These are phyloP conservation scores for Fraxinus excelsior DNA, from an alignment of 257 asterid species.

Conservation along the genomic window DNA sequence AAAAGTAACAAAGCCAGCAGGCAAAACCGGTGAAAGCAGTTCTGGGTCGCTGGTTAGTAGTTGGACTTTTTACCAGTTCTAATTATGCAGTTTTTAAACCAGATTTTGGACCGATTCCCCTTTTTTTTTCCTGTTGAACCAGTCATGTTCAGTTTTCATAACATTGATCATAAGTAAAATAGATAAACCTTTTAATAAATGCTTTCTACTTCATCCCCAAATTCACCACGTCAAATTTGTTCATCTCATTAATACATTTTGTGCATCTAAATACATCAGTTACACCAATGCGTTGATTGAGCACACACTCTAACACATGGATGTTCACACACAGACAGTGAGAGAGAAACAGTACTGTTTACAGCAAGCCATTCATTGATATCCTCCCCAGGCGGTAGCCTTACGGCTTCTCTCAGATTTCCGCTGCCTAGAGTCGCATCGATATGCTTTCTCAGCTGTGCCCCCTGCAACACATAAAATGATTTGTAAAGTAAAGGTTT, in stretches of 20 bases:
- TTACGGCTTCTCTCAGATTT: conserved; percentile 91
- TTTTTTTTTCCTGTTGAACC: too few relatives aligned
- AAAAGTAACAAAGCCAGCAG: too few relatives aligned
- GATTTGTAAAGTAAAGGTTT: background rate
- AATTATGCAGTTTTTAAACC: too few relatives aligned
- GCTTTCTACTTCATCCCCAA: background rate
- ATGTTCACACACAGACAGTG: conserved; percentile 12
- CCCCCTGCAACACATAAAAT: conserved; percentile 60
- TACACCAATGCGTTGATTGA: background rate
- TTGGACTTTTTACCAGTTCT: too few relatives aligned
- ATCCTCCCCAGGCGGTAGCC: conserved; percentile 96
- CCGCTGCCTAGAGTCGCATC: conserved; percentile 96
- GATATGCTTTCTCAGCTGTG: conserved; percentile 82
- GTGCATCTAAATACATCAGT: background rate
- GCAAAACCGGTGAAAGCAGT: too few relatives aligned
- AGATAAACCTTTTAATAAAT: background rate
- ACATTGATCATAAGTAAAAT: background rate
- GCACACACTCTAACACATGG: background rate
- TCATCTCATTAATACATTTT: background rate
- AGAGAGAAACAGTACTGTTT: conserved; percentile 60
- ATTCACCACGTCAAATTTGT: background rate
- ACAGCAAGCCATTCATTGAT: conserved; percentile 93
- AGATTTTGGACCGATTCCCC: too few relatives aligned
- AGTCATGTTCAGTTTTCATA: too few relatives aligned
- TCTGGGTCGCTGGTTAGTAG: too few relatives aligned